A percentile compares a stretch with the other conserved stretches of the same genome.
These are phyloP conservation scores for Colletotrichum neosansevieriae DNA, from an alignment of 2,329 filamentous ascomycete genomes.

Conservation along the genomic window DNA sequence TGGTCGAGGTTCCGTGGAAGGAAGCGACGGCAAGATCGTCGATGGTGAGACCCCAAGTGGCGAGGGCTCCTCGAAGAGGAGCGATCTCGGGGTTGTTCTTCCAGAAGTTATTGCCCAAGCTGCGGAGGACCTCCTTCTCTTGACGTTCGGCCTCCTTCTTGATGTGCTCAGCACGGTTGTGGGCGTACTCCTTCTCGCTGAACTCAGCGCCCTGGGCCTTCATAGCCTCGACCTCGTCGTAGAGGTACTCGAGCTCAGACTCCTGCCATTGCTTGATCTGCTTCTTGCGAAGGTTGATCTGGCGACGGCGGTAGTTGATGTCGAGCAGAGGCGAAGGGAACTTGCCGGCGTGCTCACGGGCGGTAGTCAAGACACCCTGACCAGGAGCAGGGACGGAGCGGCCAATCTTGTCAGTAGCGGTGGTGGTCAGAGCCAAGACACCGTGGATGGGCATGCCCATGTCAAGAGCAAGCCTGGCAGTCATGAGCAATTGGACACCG, in stretches of 20 bases:
- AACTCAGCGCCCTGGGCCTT: slow-evolving; percentile 81
- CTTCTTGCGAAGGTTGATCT: slow-evolving; percentile 92
- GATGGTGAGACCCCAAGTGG: slow-evolving; percentile 97
- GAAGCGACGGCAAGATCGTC: slow-evolving; percentile 96
- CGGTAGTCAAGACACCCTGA: slow-evolving; percentile 95
- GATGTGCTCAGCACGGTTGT: slow-evolving; percentile 87
- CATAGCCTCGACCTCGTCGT: slow-evolving; percentile 93
- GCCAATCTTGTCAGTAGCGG: slow-evolving; percentile 98
- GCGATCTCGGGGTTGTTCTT: slow-evolving; percentile 94
- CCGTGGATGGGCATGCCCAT: slow-evolving; percentile 99
- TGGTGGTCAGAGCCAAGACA: slow-evolving; percentile 91
- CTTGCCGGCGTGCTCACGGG: slow-evolving; percentile 89
- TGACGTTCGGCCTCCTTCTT: slow-evolving; percentile 87
- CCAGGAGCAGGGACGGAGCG: slow-evolving; percentile 96
- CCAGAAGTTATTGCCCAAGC: slow-evolving; percentile 99
- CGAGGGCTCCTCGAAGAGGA: slow-evolving; percentile 93
- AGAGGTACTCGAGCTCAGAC: slow-evolving; percentile 90
- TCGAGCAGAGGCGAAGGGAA: slow-evolving; percentile 96
- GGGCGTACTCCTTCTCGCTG: slow-evolving; percentile 85
- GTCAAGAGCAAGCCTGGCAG: slow-evolving; percentile 91
- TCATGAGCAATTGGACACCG: slow-evolving; percentile 99
- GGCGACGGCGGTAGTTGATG: slow-evolving; percentile 96
- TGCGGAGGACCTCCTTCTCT: slow-evolving; percentile 91
- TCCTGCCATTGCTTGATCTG: slow-evolving; percentile 98
- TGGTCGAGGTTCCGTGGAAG: slow-evolving; percentile 98